Conservation (phyloP, 116 monocot genomes). For the Iris pallida region DNA sequence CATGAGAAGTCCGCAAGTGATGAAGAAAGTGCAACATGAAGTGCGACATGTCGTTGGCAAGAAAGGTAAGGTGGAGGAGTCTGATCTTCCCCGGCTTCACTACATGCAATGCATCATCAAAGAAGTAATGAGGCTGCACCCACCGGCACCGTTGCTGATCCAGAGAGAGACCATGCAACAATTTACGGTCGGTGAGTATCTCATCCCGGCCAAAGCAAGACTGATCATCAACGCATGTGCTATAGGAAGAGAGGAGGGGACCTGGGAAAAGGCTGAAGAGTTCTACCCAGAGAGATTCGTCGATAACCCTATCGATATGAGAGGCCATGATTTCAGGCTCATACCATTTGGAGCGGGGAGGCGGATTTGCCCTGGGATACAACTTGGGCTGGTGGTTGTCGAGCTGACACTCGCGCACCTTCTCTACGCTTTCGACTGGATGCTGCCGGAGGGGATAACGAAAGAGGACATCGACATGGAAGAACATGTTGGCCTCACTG, state of each 20-base stretch:
- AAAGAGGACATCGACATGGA: background rate
- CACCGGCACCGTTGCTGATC: background rate
- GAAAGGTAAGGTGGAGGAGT: background rate
- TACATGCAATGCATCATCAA: background rate
- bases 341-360: slow-evolving; percentile 21
- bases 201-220: background rate
- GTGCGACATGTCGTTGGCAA: background rate
- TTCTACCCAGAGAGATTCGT: slow-evolving; percentile 17
- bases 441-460: background rate
- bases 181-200: background rate
- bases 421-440: slow-evolving; percentile 15
- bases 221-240: slow-evolving; percentile 1
- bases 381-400: slow-evolving; percentile 11
- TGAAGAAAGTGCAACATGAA: slow-evolving; percentile 11
- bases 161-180: background rate
- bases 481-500: background rate
- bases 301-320: background rate
- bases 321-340: slow-evolving; percentile 9
- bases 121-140: slow-evolving; percentile 1
- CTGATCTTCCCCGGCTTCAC: background rate
- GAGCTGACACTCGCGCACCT: slow-evolving; percentile 12
- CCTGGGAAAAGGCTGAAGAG: slow-evolving; percentile 5
- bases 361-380: slow-evolving; percentile 10
- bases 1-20: background rate
- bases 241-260: background rate